Evolutionary conservation across 345 rosid genomes (phyloP).

Genomic region (Acer campestre): DNA sequence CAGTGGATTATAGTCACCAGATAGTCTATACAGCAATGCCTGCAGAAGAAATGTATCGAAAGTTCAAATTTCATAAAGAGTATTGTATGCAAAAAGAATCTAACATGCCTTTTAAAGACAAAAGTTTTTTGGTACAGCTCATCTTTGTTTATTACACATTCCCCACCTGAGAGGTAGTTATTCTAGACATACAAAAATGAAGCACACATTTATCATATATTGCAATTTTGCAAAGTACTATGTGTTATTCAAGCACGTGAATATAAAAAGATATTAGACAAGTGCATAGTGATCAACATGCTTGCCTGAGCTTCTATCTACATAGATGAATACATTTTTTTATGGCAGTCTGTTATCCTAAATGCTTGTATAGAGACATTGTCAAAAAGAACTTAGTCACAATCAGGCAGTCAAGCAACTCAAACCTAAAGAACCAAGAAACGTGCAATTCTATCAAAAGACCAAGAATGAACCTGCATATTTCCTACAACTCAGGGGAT

Average conservation of each 20-base stretch:
- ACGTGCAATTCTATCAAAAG: not conserved
- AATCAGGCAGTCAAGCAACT: too few species aligned
- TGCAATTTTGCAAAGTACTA: too few species aligned
- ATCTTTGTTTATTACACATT: not conserved
- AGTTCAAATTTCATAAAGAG: conserved; percentile 15
- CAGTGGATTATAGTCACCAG: conserved; percentile 95
- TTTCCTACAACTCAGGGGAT: not conserved
- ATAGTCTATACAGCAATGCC: conserved; percentile 91
- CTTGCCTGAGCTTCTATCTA: not conserved
- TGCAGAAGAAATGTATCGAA: conserved; percentile 38
- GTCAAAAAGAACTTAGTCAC: not conserved
- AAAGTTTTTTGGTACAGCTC: not conserved
- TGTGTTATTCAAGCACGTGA: not conserved
- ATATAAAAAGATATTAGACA: not conserved
- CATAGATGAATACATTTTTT: not conserved
- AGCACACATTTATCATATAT: not conserved
- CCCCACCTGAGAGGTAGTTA: too few species aligned
- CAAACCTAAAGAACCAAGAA: not conserved
- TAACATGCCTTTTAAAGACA: not conserved
- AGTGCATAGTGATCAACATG: not conserved
- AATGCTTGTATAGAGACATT: not conserved
- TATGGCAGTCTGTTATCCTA: not conserved
- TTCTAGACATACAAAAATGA: not conserved
- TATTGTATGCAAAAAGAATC: conserved; percentile 19
- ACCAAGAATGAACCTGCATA: not conserved